Conservation (phyloP, 164 flowering plant species). For the Stephania yunnanensis region DNA sequence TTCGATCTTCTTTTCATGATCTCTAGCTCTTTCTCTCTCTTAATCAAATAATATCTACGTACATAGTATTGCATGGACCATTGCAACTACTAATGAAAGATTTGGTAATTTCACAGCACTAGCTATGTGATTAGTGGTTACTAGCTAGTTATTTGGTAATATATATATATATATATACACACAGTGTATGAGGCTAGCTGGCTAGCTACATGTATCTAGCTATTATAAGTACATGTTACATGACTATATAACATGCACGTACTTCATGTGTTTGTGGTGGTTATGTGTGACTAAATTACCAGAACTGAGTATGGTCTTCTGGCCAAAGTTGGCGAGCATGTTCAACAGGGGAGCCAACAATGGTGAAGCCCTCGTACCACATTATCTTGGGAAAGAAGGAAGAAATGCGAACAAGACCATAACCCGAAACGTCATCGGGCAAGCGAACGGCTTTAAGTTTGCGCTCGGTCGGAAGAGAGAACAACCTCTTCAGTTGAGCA, state of each 20-base stretch:
- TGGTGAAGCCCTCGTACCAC: slow-evolving; percentile 94
- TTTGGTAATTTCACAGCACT: background rate
- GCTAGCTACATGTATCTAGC: too few species aligned
- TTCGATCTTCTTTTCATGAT: background rate
- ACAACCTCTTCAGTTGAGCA: slow-evolving; percentile 31
- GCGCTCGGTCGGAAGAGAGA: slow-evolving; percentile 58
- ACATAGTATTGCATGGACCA: background rate
- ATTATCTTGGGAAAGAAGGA: slow-evolving; percentile 61
- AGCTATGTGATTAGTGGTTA: too few species aligned
- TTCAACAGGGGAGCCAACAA: slow-evolving; percentile 57
- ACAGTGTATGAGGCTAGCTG: too few species aligned
- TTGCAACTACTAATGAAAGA: background rate
- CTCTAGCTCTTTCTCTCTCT: background rate
- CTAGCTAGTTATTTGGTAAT: background rate
- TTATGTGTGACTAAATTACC: slow-evolving; percentile 33
- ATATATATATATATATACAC: background rate
- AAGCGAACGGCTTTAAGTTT: slow-evolving; percentile 66
- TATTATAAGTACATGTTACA: background rate
- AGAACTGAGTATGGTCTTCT: slow-evolving; percentile 42
- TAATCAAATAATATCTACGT: background rate
- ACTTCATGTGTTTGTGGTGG: background rate
- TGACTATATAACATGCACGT: background rate
- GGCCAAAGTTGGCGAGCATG: slow-evolving; percentile 87
- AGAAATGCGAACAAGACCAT: slow-evolving; percentile 66
- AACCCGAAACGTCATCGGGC: slow-evolving; percentile 59